A percentile compares a stretch with the other conserved stretches of the same genome.
Evolutionary conservation across 2,329 filamentous ascomycete genomes (phyloP).

Genomic region (Tolypocladium tropicale): DNA sequence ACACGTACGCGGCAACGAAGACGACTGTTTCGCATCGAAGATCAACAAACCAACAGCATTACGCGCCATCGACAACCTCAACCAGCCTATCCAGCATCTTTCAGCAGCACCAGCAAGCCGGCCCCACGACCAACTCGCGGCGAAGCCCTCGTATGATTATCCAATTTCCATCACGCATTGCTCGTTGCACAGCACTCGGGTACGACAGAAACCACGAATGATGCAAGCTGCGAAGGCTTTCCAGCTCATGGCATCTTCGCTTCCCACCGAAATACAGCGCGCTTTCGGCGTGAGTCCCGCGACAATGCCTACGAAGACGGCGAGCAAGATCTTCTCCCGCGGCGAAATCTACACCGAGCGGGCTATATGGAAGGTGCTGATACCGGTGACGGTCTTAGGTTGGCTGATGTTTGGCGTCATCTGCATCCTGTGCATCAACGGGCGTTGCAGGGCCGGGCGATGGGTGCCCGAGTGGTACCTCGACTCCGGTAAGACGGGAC

Average conservation of each 20-base stretch:
- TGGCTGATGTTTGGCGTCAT: slow-evolving; percentile 21
- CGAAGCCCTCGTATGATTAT: neutral
- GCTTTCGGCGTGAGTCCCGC: too few species aligned
- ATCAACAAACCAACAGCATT: neutral
- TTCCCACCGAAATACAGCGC: too few species aligned
- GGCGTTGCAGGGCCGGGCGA: slow-evolving; percentile 14
- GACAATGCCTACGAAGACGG: neutral
- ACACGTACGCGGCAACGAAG: neutral
- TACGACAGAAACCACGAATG: neutral
- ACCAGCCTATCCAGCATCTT: neutral
- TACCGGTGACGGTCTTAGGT: slow-evolving; percentile 14
- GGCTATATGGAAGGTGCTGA: slow-evolving; percentile 11
- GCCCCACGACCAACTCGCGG: neutral
- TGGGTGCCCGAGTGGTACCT: slow-evolving; percentile 25
- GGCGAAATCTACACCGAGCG: neutral
- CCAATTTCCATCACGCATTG: neutral
- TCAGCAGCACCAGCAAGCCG: neutral
- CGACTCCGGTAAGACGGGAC: slow-evolving; percentile 10
- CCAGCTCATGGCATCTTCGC: too few species aligned
- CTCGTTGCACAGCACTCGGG: neutral
- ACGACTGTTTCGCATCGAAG: neutral
- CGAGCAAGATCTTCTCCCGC: neutral
- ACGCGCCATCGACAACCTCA: neutral
- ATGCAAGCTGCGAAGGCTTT: too few species aligned
- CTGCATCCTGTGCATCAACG: slow-evolving; percentile 20